Evolutionary conservation across 2,329 filamentous ascomycete genomes (phyloP).

Genomic region (Colletotrichum australisinense): DNA sequence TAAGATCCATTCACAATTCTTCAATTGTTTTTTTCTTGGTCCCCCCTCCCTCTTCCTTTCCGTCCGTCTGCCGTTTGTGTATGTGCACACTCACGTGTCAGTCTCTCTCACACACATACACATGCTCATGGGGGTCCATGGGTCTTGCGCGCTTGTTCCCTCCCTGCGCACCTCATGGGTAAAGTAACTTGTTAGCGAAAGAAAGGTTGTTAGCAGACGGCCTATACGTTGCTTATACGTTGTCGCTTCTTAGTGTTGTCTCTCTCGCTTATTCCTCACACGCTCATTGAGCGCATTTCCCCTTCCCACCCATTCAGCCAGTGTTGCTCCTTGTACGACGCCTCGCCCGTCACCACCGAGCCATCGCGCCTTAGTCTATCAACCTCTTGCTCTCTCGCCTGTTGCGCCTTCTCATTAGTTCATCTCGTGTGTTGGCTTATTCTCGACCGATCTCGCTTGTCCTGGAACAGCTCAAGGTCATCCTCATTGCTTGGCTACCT

Average conservation of each 20-base stretch:
- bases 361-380: background rate
- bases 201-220: background rate
- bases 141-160: background rate
- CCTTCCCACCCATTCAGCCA: background rate
- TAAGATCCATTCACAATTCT: background rate
- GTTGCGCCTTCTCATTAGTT: constrained; percentile 17
- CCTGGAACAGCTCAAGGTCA: background rate
- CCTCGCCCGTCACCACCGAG: constrained; percentile 22
- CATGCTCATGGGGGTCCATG: background rate
- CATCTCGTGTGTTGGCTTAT: background rate
- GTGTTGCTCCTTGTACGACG: constrained; percentile 18
- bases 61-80: background rate
- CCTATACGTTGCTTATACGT: background rate
- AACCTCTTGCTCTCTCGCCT: constrained; percentile 21
- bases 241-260: constrained; percentile 11
- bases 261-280: constrained; percentile 11
- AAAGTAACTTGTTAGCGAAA: background rate
- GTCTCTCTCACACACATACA: background rate
- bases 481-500: background rate
- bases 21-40: background rate
- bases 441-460: background rate
- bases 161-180: background rate
- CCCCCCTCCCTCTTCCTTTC: background rate
- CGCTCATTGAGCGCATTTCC: constrained; percentile 3
- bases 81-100: background rate